Evolutionary conservation across 352 stramenopile genomes (phyloP), one percentile per base, ranked within the genome.

Genomic region (Globisporangium emineosum): DNA sequence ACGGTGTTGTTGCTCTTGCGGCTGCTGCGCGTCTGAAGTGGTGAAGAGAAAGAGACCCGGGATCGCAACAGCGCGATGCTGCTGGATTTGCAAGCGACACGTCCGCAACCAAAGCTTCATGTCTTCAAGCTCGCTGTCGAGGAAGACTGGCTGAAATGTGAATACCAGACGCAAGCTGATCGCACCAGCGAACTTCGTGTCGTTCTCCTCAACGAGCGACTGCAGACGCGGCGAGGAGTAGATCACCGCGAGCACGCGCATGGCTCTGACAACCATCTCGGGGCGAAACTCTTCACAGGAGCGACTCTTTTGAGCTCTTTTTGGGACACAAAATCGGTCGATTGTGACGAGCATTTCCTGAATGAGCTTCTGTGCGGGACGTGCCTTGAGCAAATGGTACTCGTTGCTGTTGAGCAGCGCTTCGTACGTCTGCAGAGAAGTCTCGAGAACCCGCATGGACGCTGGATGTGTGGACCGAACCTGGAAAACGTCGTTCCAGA

Each of bases 401-500:
- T 86, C 77, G 40, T 76, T 66, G 19, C 47, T 60, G 8, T 35
- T 27, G 30, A 84, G 70, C 5, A 88, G 42, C 21, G 62, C 57
- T 6, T 72, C 71, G 6, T 61, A 73, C 5, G 67, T 70, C 8
- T 59, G 27, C 6, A 86, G 60, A 10, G 79, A 81, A 0, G 60
- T 60, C 27, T 75, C 43, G 12, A 81, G 61, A 2, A 86, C 69
- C 5, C 79, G 68, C 50, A 70, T 49, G 0, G 79, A 84, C 29
- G 53, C n/a, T 9, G 73, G 64, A 13, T 79, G 67, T 0, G 59
- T 54, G 1, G 64, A 70, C 1, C 77, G 72, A 50, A 78, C 63
- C 5, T 60, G 17, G 8, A 64, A 70, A n/a, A 88, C 17, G 12
- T 72, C 60, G 7, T 40, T 62, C 73, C 75, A 84, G 27, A 84